Evolutionary conservation across 257 asterid species (phyloP).

Genomic region (Datura wrightii): DNA sequence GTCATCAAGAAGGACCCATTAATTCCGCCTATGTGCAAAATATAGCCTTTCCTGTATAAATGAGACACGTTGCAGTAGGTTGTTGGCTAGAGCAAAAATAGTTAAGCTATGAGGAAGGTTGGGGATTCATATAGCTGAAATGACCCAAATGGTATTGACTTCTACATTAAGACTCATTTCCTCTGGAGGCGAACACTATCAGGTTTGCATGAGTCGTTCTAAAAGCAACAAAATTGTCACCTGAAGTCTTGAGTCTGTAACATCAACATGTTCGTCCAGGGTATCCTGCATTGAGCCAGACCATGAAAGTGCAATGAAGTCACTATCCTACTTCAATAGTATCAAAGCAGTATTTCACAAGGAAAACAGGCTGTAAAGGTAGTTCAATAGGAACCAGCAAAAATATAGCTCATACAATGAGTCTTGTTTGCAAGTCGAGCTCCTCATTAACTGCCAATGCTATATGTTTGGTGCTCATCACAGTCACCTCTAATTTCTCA

Average conservation of each 20-base stretch:
- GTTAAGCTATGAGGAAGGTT: background rate
- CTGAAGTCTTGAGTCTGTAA: slow-evolving; percentile 76
- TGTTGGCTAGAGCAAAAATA: background rate
- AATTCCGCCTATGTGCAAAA: background rate
- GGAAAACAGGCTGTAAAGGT: background rate
- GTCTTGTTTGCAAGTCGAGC: slow-evolving; percentile 85
- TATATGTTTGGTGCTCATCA: slow-evolving; percentile 90
- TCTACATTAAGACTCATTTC: background rate
- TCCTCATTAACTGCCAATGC: slow-evolving; percentile 96
- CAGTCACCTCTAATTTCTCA: slow-evolving; percentile 84
- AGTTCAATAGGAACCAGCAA: slow-evolving; percentile 28
- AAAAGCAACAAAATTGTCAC: slow-evolving; percentile 43
- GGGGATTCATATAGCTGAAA: background rate
- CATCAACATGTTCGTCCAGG: slow-evolving; percentile 84
- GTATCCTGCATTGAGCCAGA: slow-evolving; percentile 56
- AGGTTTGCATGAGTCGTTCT: background rate
- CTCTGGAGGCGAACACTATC: background rate
- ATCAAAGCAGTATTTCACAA: background rate
- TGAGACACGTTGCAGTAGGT: background rate
- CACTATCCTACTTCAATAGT: background rate
- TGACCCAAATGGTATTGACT: slow-evolving; percentile 20
- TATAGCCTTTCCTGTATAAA: background rate
- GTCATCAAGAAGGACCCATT: slow-evolving; percentile 2
- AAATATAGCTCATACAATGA: slow-evolving; percentile 66
- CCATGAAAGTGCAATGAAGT: slow-evolving; percentile 17